Evolutionary conservation across 306 rosid species (phyloP), one percentile per base, ranked within the genome.

Genomic region (Lablab purpureus): DNA sequence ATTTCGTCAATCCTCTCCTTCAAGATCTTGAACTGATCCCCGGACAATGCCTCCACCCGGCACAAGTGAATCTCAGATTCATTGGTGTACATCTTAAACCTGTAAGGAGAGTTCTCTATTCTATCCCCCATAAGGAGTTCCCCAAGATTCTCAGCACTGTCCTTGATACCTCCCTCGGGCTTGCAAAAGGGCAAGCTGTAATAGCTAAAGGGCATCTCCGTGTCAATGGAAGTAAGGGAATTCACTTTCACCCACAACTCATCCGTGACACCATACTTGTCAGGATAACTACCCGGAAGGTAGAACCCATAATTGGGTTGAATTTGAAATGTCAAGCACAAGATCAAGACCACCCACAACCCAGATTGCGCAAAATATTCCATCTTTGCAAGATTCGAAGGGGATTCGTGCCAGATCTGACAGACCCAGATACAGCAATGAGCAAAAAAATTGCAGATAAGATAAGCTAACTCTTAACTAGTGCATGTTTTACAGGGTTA

Each of bases 81-180:
- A 71, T 91, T 90, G 15, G 59, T 73, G 78, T 69, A 34, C 92
- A 88, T 89, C 84, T 66, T 85, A 80, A 90, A 91, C 77, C 28
- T 69, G 60, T 91, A 91, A 0, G 97, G 97, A 8, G 97, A 91
- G 73, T 82, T 91, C 87, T 91, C 94, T 73, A 89, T 90, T 80
- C 91, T 87, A 47, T 91, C 92, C 17, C 97, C 92, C 92, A 90
- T 88, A 40, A 91, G 91, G 49, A 91, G 89, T 89, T 91, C 92
- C 28, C 94, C 94, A 37, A 89, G 97, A 79, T 88, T 91, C 85
- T 91, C 94, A 27, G 94, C 94, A 75, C 88, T 89, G 68, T 89
- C 91, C 87, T 89, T 88, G 58, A 91, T 82, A 19, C 91, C 94
- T 34, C 54, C 91, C 14, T 37, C 43, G 41, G 97, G 97, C 66